Conservation (phyloP, 176 grass and related monocot species). For the Bonia amplexicaulis region DNA sequence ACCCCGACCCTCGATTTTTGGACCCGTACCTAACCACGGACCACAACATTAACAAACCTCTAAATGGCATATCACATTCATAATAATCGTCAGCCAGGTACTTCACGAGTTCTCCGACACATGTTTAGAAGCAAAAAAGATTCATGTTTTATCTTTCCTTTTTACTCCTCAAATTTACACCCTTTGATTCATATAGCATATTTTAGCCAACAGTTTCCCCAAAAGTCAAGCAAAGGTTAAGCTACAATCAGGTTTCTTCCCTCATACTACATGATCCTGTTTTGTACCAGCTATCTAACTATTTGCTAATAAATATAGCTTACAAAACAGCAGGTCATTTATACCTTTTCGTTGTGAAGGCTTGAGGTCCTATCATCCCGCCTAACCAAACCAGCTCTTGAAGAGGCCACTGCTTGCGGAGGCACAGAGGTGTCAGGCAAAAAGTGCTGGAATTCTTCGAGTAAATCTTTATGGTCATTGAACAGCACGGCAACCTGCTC, state of each 20-base stretch:
- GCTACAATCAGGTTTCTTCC: neutral
- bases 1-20: too few species aligned
- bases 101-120: neutral
- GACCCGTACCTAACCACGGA: too few species aligned
- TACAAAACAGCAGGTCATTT: neutral
- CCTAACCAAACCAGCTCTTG: constrained; percentile 48
- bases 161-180: neutral
- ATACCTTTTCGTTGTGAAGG: constrained; percentile 71
- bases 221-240: neutral
- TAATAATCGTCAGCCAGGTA: neutral
- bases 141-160: neutral
- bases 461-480: constrained; percentile 74
- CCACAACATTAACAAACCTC: neutral
- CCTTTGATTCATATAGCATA: neutral
- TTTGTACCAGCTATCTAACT: constrained; percentile 1
- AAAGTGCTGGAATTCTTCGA: constrained; percentile 95
- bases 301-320: neutral
- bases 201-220: neutral
- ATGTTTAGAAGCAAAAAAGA: neutral
- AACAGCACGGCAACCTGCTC: constrained; percentile 80
- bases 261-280: neutral
- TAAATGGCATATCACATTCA: neutral
- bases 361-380: constrained; percentile 60
- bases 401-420: constrained; percentile 40
- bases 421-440: constrained; percentile 81